Conservation (phyloP, 768 basidiomycete species). For the Podaxis pistillaris region DNA sequence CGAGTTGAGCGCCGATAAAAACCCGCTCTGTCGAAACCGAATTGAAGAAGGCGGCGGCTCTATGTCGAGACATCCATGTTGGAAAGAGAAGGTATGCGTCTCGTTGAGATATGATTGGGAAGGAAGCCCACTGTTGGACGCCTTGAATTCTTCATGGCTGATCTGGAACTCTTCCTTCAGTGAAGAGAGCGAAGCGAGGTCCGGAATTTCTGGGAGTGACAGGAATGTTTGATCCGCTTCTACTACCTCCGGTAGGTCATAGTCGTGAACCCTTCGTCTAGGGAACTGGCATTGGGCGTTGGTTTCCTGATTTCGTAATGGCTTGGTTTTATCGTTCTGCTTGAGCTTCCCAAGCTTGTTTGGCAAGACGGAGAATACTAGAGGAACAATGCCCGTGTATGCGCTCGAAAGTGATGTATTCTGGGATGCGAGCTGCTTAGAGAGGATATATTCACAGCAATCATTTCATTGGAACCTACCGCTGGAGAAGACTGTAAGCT, state of each 20-base stretch:
- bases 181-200: conserved; percentile 7
- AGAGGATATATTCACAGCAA: neutral
- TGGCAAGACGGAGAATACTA: neutral
- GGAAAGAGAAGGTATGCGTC: neutral
- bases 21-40: neutral
- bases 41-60: conserved; percentile 9
- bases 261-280: neutral
- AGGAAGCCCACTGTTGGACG: neutral
- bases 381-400: conserved; percentile 1
- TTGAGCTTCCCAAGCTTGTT: neutral
- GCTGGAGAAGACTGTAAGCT: conserved; percentile 10
- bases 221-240: neutral
- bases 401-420: conserved; percentile 11
- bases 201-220: conserved; percentile 11
- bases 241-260: neutral
- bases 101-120: neutral
- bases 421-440: neutral
- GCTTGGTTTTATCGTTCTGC: neutral
- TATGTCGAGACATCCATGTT: neutral
- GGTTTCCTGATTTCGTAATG: neutral
- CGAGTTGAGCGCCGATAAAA: neutral
- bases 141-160: neutral
- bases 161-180: neutral
- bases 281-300: neutral
- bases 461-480: neutral